Evolutionary conservation across 208 protist species (phyloP).

Genomic region (Leishmania gerbilli): DNA sequence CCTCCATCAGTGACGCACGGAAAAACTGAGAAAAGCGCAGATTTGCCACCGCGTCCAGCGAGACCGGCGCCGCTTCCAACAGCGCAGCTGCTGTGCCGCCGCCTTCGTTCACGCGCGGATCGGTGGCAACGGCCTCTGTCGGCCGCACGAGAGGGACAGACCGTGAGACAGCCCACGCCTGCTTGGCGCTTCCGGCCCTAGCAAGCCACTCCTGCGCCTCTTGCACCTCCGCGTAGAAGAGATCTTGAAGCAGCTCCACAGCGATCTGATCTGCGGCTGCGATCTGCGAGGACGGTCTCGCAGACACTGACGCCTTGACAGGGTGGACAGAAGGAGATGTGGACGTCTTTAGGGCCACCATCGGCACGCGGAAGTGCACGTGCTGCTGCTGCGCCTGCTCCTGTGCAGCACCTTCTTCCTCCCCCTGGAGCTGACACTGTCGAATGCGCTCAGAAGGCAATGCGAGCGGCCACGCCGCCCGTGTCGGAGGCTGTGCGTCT

Average conservation of each 20-base stretch:
- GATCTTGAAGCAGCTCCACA: conserved; percentile 19
- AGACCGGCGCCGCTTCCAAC: conserved; percentile 9
- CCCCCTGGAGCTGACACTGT: neutral
- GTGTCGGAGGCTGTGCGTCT: conserved; percentile 12
- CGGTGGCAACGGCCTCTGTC: neutral
- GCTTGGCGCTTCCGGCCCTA: neutral
- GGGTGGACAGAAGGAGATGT: neutral
- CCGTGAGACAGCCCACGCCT: neutral
- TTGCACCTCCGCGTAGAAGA: conserved; percentile 24
- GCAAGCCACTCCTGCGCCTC: conserved; percentile 5
- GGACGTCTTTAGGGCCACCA: too few species aligned
- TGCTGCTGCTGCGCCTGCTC: neutral
- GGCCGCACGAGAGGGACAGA: neutral
- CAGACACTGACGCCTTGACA: neutral
- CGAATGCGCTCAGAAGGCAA: too few species aligned
- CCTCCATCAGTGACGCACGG: conserved; percentile 4
- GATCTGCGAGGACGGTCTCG: neutral
- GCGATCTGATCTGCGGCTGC: neutral
- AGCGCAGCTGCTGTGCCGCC: neutral
- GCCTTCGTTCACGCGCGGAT: neutral
- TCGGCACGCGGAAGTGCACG: conserved; percentile 15
- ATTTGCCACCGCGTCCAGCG: conserved; percentile 10
- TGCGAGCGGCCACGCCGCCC: neutral
- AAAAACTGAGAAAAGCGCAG: conserved; percentile 21
- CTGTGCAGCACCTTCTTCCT: neutral